Evolutionary conservation across 176 grass and related monocot genomes (phyloP).

Genomic region (Eremochloa ophiuroides): DNA sequence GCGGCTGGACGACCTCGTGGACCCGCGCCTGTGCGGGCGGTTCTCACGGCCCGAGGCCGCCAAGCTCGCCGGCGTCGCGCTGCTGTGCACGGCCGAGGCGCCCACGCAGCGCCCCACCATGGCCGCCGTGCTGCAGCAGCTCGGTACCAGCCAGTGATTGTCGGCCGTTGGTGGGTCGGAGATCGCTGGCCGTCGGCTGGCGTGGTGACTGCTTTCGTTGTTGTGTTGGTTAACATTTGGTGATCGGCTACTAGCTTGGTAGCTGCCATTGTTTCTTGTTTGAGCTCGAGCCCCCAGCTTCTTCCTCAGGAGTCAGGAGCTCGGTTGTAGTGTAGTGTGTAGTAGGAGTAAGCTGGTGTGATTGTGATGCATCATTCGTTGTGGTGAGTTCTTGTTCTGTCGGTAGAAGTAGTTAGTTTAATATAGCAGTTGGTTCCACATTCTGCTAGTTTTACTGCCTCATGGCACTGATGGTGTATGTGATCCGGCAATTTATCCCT

Average conservation of each 20-base stretch:
- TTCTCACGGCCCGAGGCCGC: slow-evolving; percentile 64
- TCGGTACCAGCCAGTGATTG: slow-evolving; percentile 35
- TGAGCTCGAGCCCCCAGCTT: background rate
- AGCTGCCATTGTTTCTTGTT: slow-evolving; percentile 3
- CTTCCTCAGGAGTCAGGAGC: slow-evolving; percentile 31
- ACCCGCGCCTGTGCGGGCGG: slow-evolving; percentile 49
- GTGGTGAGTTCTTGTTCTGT: background rate
- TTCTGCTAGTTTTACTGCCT: background rate
- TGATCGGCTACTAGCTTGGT: background rate
- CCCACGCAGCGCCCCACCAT: slow-evolving; percentile 58
- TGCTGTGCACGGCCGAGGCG: slow-evolving; percentile 68
- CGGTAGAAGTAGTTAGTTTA: background rate
- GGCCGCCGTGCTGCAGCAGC: slow-evolving; percentile 64
- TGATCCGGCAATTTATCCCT: too few relatives aligned
- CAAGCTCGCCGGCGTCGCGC: slow-evolving; percentile 59
- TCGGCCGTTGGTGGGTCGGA: too few relatives aligned
- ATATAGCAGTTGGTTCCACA: background rate
- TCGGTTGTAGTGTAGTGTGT: background rate
- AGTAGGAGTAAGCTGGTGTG: background rate
- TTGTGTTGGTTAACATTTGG: background rate
- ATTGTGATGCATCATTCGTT: background rate
- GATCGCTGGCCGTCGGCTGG: background rate
- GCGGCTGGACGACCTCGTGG: slow-evolving; percentile 62
- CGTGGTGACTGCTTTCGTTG: background rate
- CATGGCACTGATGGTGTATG: too few relatives aligned